A percentile compares a stretch with the other conserved stretches of the same genome.
These are phyloP conservation scores for Cryptosporidium andersoni DNA, from an alignment of 169 alveolate species.

Conservation along the genomic window DNA sequence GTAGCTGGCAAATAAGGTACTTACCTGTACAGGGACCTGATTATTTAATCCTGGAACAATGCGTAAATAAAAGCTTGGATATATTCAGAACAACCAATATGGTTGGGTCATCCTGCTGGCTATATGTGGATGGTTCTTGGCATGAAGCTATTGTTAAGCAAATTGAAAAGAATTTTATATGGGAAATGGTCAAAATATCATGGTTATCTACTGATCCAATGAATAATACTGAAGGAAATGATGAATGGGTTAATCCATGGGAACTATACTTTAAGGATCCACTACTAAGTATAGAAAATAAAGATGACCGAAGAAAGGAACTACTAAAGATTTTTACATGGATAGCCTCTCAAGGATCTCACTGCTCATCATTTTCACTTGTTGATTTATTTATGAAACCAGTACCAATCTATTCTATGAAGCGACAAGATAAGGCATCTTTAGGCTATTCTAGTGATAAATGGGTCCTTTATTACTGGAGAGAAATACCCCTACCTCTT, in stretches of 20 bases:
- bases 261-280: slow-evolving; percentile 4
- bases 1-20: slow-evolving; percentile 54
- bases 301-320: background rate
- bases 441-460: slow-evolving; percentile 61
- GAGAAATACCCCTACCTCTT: slow-evolving; percentile 74
- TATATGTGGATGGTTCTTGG: slow-evolving; percentile 34
- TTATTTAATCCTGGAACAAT: slow-evolving; percentile 36
- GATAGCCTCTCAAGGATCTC: slow-evolving; percentile 18
- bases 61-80: slow-evolving; percentile 48
- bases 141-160: slow-evolving; percentile 39
- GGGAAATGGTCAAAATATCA: slow-evolving; percentile 44
- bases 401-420: slow-evolving; percentile 50
- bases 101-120: slow-evolving; percentile 10
- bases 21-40: slow-evolving; percentile 56
- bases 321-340: slow-evolving; percentile 30
- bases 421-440: background rate
- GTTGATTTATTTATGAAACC: slow-evolving; percentile 42
- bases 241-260: slow-evolving; percentile 58
- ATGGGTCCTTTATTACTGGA: slow-evolving; percentile 76
- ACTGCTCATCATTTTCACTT: slow-evolving; percentile 17
- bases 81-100: slow-evolving; percentile 15
- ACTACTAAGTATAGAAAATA: slow-evolving; percentile 1
- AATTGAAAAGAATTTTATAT: slow-evolving; percentile 9
- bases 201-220: background rate
- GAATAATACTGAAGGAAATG: background rate